These are phyloP conservation scores for Euphorbia schlechtendalii DNA, from an alignment of 441 rosid species.

Conservation along the genomic window DNA sequence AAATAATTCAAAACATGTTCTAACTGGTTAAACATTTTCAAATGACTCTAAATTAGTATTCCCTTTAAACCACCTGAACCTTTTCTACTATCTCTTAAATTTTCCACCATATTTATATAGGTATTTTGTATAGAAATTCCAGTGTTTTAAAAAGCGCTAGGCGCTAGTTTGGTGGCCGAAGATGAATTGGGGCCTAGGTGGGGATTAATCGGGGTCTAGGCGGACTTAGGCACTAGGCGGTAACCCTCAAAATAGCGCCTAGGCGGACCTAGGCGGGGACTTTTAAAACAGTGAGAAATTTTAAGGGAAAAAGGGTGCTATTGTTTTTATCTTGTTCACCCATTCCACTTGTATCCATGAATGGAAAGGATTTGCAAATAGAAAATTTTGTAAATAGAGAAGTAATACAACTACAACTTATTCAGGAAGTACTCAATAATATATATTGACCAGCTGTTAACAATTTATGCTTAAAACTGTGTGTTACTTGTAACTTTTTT, in stretches of 20 bases:
- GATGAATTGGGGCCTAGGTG: no score
- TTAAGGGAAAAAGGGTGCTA: not conserved
- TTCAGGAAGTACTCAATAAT: not conserved
- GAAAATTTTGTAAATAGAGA: not conserved
- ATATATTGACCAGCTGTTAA: not conserved
- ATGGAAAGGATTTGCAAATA: not conserved
- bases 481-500: not conserved
- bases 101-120: conserved; percentile 2
- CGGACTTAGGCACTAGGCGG: no score
- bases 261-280: no score
- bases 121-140: not conserved
- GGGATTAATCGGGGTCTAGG: no score
- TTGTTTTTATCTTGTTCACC: not conserved
- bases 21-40: not conserved
- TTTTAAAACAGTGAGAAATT: not conserved
- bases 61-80: not conserved
- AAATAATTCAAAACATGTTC: not conserved
- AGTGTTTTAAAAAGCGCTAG: no score
- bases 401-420: not conserved
- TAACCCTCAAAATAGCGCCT: no score
- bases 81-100: not conserved
- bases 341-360: not conserved
- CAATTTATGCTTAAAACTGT: conserved; percentile 5
- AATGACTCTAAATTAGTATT: conserved; percentile 1
- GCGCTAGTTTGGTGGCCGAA: no score